phyloP scores from a whole-genome alignment of 495 filamentous ascomycete species.

The Peziza echinospora region DNA sequence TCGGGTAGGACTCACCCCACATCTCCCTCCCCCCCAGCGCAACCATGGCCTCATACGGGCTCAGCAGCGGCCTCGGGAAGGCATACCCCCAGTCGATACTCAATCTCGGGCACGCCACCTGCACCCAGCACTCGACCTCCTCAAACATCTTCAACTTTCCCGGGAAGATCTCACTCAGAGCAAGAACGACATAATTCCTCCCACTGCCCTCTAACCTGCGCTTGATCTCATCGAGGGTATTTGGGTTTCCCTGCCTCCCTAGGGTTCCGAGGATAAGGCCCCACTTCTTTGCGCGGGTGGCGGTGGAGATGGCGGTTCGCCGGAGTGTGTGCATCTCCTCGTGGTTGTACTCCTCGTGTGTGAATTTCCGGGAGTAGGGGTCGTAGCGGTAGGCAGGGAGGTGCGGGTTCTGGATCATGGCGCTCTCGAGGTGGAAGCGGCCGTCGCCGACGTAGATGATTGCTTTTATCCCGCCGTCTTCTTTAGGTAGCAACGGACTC shows the following conservation, averaged over 20 bases:
- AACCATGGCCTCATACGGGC: slow-evolving; percentile 85
- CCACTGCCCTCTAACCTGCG: slow-evolving; percentile 40
- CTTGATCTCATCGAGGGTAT: slow-evolving; percentile 77
- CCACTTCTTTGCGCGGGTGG: slow-evolving; percentile 63
- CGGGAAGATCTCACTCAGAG: slow-evolving; percentile 87
- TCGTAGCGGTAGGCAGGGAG: slow-evolving; percentile 92
- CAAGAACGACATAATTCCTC: slow-evolving; percentile 57
- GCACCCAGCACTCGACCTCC: slow-evolving; percentile 93
- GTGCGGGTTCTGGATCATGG: slow-evolving; percentile 91
- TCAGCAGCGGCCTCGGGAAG: slow-evolving; percentile 68
- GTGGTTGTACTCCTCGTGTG: slow-evolving; percentile 74
- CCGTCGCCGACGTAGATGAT: slow-evolving; percentile 91
- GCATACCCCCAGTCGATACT: slow-evolving; percentile 99
- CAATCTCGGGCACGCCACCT: slow-evolving; percentile 81
- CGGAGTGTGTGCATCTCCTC: slow-evolving; percentile 68
- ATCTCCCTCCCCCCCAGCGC: slow-evolving; percentile 50
- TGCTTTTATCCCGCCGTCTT: slow-evolving; percentile 38
- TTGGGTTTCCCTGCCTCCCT: slow-evolving; percentile 83
- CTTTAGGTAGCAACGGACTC: slow-evolving; percentile 47
- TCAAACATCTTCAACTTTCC: slow-evolving; percentile 79
- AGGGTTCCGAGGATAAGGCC: slow-evolving; percentile 84
- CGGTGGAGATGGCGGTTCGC: slow-evolving; percentile 49
- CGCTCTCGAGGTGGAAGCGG: slow-evolving; percentile 87
- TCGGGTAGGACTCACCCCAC: slow-evolving; percentile 66
- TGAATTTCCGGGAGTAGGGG: slow-evolving; percentile 79